phyloP scores from a whole-genome alignment of 2,329 filamentous ascomycete species.

The Trichoderma lentiforme region DNA sequence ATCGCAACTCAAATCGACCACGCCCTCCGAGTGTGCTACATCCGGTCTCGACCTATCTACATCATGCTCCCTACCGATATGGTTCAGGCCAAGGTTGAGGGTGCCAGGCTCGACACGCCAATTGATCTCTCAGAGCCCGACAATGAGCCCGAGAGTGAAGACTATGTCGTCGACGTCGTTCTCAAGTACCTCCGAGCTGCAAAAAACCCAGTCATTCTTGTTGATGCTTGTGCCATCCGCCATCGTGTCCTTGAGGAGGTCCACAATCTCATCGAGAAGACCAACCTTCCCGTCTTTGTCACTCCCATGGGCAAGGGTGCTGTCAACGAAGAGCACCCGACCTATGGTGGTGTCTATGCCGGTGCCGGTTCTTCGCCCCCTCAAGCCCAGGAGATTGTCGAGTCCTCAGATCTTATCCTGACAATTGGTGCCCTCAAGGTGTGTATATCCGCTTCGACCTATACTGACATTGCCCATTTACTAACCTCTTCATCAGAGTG shows the following conservation, averaged over 20 bases:
- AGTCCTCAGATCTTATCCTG: slow-evolving; percentile 67
- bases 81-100: slow-evolving; percentile 72
- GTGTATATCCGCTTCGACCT: background rate
- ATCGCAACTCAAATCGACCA: slow-evolving; percentile 75
- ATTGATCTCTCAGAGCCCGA: slow-evolving; percentile 62
- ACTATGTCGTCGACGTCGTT: slow-evolving; percentile 79
- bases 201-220: slow-evolving; percentile 71
- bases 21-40: slow-evolving; percentile 69
- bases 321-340: slow-evolving; percentile 71
- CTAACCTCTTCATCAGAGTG: slow-evolving; percentile 46
- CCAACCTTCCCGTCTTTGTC: slow-evolving; percentile 77
- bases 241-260: slow-evolving; percentile 72
- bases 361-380: slow-evolving; percentile 69
- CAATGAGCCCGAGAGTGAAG: slow-evolving; percentile 69
- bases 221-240: slow-evolving; percentile 79
- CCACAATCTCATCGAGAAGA: slow-evolving; percentile 68
- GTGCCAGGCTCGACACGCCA: slow-evolving; percentile 63
- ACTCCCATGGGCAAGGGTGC: slow-evolving; percentile 87
- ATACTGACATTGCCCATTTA: background rate
- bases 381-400: slow-evolving; percentile 61
- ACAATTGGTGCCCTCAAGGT: slow-evolving; percentile 62
- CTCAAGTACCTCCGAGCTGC: slow-evolving; percentile 70
- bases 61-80: slow-evolving; percentile 81
- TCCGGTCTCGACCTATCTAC: slow-evolving; percentile 75
- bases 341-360: slow-evolving; percentile 80